These are phyloP conservation scores for Clonostachys sp. DNA, from an alignment of 2,329 filamentous ascomycete species.

Conservation along the genomic window DNA sequence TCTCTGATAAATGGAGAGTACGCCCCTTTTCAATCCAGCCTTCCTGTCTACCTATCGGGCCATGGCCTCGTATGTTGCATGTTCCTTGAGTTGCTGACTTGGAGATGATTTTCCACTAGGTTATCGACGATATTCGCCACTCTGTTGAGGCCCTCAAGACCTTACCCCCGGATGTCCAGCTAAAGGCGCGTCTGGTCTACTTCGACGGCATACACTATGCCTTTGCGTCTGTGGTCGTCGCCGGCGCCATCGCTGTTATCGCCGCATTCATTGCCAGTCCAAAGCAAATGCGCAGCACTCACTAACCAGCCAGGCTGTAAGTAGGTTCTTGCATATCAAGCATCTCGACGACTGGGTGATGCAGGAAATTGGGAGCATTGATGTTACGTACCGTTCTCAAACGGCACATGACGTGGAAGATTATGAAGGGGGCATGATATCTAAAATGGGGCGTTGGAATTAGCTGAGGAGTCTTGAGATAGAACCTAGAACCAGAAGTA, in stretches of 20 bases:
- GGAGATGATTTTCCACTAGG: slow-evolving; percentile 27
- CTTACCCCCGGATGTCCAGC: slow-evolving; percentile 51
- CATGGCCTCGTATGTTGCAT: background rate
- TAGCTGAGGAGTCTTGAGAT: no score
- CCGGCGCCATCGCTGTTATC: slow-evolving; percentile 39
- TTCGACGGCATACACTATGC: slow-evolving; percentile 53
- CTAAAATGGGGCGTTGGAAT: no score
- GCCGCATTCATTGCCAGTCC: slow-evolving; percentile 21
- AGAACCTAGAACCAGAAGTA: no score
- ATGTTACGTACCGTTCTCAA: no score
- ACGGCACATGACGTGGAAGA: no score
- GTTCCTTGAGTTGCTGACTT: slow-evolving; percentile 1
- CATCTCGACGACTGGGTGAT: no score
- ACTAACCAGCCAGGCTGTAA: slow-evolving; percentile 4
- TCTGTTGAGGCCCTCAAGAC: slow-evolving; percentile 51
- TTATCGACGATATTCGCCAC: slow-evolving; percentile 58
- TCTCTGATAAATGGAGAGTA: slow-evolving; percentile 56
- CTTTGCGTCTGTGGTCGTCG: slow-evolving; percentile 48
- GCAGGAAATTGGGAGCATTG: no score
- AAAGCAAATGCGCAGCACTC: slow-evolving; percentile 20
- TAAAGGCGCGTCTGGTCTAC: slow-evolving; percentile 52
- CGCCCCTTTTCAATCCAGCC: slow-evolving; percentile 10
- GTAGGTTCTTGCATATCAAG: no score
- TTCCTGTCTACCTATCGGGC: background rate
- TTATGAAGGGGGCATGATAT: no score